phyloP scores from a whole-genome alignment of 1,284 basidiomycete species.

The Heliocybe sulcata region DNA sequence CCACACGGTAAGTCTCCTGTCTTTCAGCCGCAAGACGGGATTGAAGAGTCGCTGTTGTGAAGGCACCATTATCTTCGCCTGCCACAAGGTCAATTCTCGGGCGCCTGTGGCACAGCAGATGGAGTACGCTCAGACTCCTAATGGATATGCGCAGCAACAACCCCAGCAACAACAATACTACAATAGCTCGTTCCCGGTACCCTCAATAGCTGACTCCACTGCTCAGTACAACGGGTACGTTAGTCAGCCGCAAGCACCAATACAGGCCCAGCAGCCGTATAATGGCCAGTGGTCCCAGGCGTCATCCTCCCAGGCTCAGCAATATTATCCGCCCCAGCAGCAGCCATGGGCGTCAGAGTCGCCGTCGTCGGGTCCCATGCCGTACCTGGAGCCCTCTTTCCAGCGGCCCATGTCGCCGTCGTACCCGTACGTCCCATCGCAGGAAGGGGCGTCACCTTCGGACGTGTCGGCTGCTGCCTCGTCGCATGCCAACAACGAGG shows the following conservation, averaged over 20 bases:
- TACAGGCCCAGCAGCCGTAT: not conserved
- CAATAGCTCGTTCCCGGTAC: slow-evolving; percentile 31
- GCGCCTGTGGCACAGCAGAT: not conserved
- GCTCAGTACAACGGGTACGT: slow-evolving; percentile 23
- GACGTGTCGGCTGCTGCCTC: not conserved
- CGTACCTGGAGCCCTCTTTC: not conserved
- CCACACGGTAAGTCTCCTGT: slow-evolving; percentile 68
- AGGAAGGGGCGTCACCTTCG: not conserved
- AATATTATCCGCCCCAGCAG: not conserved
- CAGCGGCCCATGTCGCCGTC: not conserved
- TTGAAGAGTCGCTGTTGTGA: slow-evolving; percentile 7
- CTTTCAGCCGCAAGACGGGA: not conserved
- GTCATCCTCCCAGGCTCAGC: not conserved
- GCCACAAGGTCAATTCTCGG: slow-evolving; percentile 56
- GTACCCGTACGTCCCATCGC: not conserved
- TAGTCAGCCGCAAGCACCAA: slow-evolving; percentile 29
- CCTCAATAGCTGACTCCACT: slow-evolving; percentile 28
- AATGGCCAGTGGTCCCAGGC: not conserved
- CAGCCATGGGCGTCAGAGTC: not conserved
- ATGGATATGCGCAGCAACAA: slow-evolving; percentile 22
- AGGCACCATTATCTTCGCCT: slow-evolving; percentile 80
- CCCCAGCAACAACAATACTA: slow-evolving; percentile 33
- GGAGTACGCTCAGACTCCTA: slow-evolving; percentile 12
- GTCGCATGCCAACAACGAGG: not conserved
- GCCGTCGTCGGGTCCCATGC: not conserved